Evolutionary conservation across 1,284 basidiomycete genomes (phyloP), one percentile per base, ranked within the genome.

Genomic region (Pseudozyma tsukubaensis): DNA sequence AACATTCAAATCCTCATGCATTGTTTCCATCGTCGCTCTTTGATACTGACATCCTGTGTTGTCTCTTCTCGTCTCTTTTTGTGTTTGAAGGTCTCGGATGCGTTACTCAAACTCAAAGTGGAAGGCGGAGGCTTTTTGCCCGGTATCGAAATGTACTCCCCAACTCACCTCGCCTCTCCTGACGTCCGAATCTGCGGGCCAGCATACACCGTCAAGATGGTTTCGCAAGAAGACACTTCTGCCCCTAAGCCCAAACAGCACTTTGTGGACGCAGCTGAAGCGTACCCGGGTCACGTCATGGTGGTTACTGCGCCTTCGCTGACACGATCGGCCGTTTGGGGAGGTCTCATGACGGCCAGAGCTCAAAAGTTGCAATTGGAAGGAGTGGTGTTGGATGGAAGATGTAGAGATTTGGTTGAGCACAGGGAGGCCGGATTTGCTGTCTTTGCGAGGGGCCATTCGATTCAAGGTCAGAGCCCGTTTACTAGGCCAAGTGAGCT

Each of bases 191-290:
- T 89, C n/a, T 86, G 77, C 56, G 93, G 92, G 0, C 92, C 91
- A 13, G 94, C 93, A 0, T 97, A 93, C 81, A 97, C 95, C 1
- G 94, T 97, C 53, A 88, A 91, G 73, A 94, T 97, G 90, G 93
- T 94, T 4, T 85, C 87, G 4, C 86, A 88, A 1, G 87, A 88
- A 0, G 89, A 94, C 79, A 87, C 85, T 21, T 81, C 86, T 13
- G 88, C 92, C 3, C 91, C 93, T 0, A 92, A 88, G 80, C 87
- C 91, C 0, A 85, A 88, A 0, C 85, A 88, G 37, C 94, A 97
- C 83, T 96, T 94, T 82, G 92, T 96, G 12, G 94, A 97, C 85
- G 90, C 90, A 16, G 90, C 90, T 4, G 88, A 91, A 9, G 81
- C 87, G 14, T 89, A 89, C 1, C 89, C 88, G 32, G 71, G 59